Conservation (phyloP, 805 yeast species). For the Starmera quercuum region DNA sequence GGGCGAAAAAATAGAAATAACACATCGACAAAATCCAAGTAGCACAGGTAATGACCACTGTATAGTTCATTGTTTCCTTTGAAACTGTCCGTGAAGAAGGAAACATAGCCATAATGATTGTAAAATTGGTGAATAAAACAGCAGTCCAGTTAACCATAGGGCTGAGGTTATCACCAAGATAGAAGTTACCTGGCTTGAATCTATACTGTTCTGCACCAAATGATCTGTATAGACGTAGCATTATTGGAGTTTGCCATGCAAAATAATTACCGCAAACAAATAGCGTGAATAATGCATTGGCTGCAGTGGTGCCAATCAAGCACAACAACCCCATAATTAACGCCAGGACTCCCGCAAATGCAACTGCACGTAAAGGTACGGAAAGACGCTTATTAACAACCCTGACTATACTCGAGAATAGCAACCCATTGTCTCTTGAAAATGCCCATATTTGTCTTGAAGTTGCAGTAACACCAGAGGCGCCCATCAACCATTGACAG, state of each 20-base stretch:
- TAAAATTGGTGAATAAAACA: slow-evolving; percentile 41
- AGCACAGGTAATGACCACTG: no score
- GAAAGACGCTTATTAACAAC: slow-evolving; percentile 45
- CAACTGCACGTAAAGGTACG: slow-evolving; percentile 61
- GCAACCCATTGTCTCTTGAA: slow-evolving; percentile 70
- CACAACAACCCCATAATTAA: slow-evolving; percentile 31
- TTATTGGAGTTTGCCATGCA: slow-evolving; percentile 34
- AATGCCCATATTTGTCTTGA: slow-evolving; percentile 70
- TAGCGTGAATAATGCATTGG: slow-evolving; percentile 36
- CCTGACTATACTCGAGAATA: slow-evolving; percentile 48
- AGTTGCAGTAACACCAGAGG: slow-evolving; percentile 49
- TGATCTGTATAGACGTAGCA: slow-evolving; percentile 34
- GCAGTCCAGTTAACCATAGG: slow-evolving; percentile 40
- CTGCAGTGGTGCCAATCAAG: slow-evolving; percentile 33
- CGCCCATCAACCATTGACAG: slow-evolving; percentile 63
- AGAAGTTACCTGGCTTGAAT: slow-evolving; percentile 61
- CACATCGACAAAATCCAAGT: no score
- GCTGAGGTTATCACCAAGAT: slow-evolving; percentile 44
- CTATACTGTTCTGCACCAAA: no score
- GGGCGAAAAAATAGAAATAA: no score
- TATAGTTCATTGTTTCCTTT: no score
- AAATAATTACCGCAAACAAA: slow-evolving; percentile 35
- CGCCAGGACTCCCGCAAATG: slow-evolving; percentile 29
- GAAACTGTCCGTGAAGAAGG: no score
- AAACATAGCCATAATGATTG: no score